A percentile compares a stretch with the other conserved stretches of the same genome.
Evolutionary conservation across 768 basidiomycete genomes (phyloP).

Genomic region (Trametopsis cervina): DNA sequence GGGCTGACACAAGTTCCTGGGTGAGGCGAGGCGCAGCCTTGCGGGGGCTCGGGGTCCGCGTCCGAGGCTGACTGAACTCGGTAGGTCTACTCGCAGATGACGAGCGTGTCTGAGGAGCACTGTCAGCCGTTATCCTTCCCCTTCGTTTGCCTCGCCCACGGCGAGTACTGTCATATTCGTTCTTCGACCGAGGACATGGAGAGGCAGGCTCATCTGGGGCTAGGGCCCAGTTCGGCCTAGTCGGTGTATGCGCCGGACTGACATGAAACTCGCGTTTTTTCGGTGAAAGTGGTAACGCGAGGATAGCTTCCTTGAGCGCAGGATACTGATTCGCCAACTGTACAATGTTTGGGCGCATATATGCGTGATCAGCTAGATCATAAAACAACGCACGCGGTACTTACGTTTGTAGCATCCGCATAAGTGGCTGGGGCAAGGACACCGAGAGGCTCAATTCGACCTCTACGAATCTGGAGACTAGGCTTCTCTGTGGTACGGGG

Average conservation of each 20-base stretch:
- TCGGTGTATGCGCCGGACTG: slow-evolving; percentile 3
- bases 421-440: slow-evolving; percentile 17
- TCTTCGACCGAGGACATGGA: background rate
- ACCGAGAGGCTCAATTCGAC: slow-evolving; percentile 11
- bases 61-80: background rate
- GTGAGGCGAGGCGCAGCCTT: background rate
- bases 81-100: background rate
- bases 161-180: background rate
- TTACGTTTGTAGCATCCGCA: slow-evolving; percentile 20
- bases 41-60: background rate
- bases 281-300: slow-evolving; percentile 9
- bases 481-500: background rate
- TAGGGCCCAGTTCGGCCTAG: slow-evolving; percentile 12
- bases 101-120: background rate
- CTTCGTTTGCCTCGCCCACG: background rate
- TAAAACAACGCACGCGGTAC: background rate
- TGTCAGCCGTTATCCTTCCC: background rate
- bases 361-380: background rate
- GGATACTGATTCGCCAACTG: slow-evolving; percentile 17
- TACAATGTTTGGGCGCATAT: background rate
- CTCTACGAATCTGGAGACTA: slow-evolving; percentile 4
- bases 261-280: background rate
- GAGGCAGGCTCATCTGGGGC: slow-evolving; percentile 4
- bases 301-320: slow-evolving; percentile 11
- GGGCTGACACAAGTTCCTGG: background rate